A percentile compares a stretch with the other conserved stretches of the same genome.
phyloP scores from a whole-genome alignment of 139 green algal species.

The Nannochloris sp. region DNA sequence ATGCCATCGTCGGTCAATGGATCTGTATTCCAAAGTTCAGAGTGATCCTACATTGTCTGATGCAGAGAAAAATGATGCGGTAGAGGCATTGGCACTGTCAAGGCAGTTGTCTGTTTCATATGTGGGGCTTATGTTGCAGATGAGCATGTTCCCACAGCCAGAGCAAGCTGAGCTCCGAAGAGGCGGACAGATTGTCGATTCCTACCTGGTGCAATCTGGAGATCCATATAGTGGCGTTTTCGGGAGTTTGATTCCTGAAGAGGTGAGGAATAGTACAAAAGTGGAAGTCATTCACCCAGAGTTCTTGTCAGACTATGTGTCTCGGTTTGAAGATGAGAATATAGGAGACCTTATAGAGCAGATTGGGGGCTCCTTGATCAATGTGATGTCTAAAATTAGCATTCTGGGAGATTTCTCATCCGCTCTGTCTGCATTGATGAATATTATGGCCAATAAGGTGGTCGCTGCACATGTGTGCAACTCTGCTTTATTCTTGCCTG shows the following conservation, averaged over 20 bases:
- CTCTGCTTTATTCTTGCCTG: slow-evolving; percentile 28
- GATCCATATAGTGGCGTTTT: neutral
- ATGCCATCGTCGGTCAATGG: slow-evolving; percentile 28
- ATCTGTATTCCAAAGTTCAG: neutral
- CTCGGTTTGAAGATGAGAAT: slow-evolving; percentile 56
- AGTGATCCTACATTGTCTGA: neutral
- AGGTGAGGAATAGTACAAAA: neutral
- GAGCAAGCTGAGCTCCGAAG: slow-evolving; percentile 29
- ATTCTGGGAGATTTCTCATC: slow-evolving; percentile 54
- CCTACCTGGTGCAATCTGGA: slow-evolving; percentile 12
- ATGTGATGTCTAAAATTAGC: slow-evolving; percentile 35
- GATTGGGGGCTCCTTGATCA: slow-evolving; percentile 31
- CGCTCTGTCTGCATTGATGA: slow-evolving; percentile 39
- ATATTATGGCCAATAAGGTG: slow-evolving; percentile 42
- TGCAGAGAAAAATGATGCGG: neutral
- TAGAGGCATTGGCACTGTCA: slow-evolving; percentile 24
- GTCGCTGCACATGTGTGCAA: slow-evolving; percentile 26
- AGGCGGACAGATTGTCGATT: slow-evolving; percentile 63
- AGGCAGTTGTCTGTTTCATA: slow-evolving; percentile 79
- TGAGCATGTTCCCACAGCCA: slow-evolving; percentile 65
- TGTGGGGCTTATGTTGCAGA: slow-evolving; percentile 55
- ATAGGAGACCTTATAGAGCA: slow-evolving; percentile 47
- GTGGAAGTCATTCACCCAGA: slow-evolving; percentile 46
- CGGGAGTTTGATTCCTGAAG: neutral
- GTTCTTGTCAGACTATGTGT: slow-evolving; percentile 73